A percentile compares a stretch with the other conserved stretches of the same genome.
Evolutionary conservation across 768 basidiomycete species (phyloP).

Genomic region (Boletus edulis): DNA sequence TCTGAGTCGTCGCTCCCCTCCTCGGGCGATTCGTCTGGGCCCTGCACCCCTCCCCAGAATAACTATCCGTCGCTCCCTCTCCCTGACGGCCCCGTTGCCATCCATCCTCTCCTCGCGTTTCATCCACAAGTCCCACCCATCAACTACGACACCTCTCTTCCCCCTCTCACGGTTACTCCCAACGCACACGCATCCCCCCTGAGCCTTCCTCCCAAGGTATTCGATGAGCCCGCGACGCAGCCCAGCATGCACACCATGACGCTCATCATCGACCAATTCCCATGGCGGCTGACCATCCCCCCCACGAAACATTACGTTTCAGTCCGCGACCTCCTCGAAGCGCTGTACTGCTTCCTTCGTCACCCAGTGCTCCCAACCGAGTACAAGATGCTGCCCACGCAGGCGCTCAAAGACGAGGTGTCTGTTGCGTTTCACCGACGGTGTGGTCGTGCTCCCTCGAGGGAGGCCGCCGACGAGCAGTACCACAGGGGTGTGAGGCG

Average conservation of each 20-base stretch:
- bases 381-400: constrained; percentile 35
- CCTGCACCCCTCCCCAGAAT: constrained; percentile 30
- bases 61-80: constrained; percentile 16
- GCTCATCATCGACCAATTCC: constrained; percentile 30
- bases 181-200: constrained; percentile 27
- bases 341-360: constrained; percentile 44
- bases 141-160: constrained; percentile 20
- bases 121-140: constrained; percentile 23
- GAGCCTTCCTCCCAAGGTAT: constrained; percentile 20
- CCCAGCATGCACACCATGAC: constrained; percentile 29
- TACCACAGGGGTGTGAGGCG: constrained; percentile 48
- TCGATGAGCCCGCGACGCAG: constrained; percentile 32
- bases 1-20: constrained; percentile 32
- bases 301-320: constrained; percentile 30
- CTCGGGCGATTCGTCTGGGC: constrained; percentile 28
- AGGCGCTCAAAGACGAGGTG: constrained; percentile 35
- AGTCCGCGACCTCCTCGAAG: constrained; percentile 49
- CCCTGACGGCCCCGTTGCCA: constrained; percentile 27
- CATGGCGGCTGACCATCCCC: constrained; percentile 35
- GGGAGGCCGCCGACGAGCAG: constrained; percentile 36
- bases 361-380: constrained; percentile 38
- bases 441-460: constrained; percentile 33
- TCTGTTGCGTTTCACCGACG: constrained; percentile 43
- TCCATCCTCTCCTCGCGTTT: constrained; percentile 31
- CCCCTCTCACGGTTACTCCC: constrained; percentile 17